Base-by-base conservation (phyloP, 169 alveolate genomes). In the Eimeria maxima region DNA sequence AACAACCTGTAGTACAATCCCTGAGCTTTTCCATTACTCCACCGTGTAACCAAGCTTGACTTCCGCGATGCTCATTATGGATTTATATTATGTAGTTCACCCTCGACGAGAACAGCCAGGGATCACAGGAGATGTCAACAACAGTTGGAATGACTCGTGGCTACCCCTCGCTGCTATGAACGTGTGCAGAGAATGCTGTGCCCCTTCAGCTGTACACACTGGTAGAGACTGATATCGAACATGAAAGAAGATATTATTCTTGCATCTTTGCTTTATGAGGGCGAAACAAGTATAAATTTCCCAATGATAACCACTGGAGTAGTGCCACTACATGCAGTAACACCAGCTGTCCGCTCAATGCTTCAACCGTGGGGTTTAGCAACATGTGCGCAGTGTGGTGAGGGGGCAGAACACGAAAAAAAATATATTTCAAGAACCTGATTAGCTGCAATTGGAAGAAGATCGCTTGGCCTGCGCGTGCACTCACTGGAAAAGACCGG, bases 311-410 rank as follows among this genome's bases (percentile, higher is more conserved):
- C 83, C 83, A 73, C 29, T 73, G 83, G 83, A 73, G 50, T 38
- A 42, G 13, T 73, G 20, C 53, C 10, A 18, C 16, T 7, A 1
- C 55, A 38, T 55, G 20, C 83, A 53, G 67, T 14, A 38, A 45
- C 69, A 47, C 89, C 67, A 47, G 47, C 13, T 11, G 69, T 13
- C 69, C 45, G 89, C 69, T 5, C 27, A 33, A 7, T 11, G 89
- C 18, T 50, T 65, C 89, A 45, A 0, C 69, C 69, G 89, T 80
- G 89, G 67, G 89, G 89, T 50, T 80, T 45, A 80, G 45, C 45
- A 80, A 27, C 69, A 80, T 4, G 42, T 27, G 69, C 0, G 38
- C 8, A 50, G 89, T 47, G 24, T 80, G 89, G 3, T n/a, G 47
- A 78, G 18, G 69, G 69, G 4, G 22, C 55, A 13, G 10, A 45